Conservation (phyloP, 768 basidiomycete genomes). For the Mycena maculata region DNA sequence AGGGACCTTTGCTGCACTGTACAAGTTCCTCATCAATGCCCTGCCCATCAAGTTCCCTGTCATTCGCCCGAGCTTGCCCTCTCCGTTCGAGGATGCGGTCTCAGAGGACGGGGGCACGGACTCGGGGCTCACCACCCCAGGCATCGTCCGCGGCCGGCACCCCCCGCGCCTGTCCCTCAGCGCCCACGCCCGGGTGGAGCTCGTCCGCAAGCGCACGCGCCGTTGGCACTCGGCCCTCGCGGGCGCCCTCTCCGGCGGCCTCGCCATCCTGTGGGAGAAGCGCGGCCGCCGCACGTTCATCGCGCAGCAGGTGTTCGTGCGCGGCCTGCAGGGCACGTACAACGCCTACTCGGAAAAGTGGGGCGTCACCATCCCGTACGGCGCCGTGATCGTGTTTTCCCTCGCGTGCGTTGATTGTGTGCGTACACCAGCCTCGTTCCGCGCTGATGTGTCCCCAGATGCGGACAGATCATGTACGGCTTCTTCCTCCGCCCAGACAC, state of each 20-base stretch:
- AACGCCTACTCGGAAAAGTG: slow-evolving; percentile 60
- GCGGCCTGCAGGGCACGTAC: slow-evolving; percentile 79
- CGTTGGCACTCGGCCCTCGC: slow-evolving; percentile 87
- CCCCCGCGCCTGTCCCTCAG: slow-evolving; percentile 69
- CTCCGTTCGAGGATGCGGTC: slow-evolving; percentile 44
- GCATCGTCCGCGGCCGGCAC: slow-evolving; percentile 37
- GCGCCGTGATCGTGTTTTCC: slow-evolving; percentile 29
- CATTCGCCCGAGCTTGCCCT: slow-evolving; percentile 42
- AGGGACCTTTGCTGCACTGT: slow-evolving; percentile 83
- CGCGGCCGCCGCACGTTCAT: slow-evolving; percentile 71
- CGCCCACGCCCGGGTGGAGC: slow-evolving; percentile 69
- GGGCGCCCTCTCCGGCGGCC: slow-evolving; percentile 77
- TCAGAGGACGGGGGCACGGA: slow-evolving; percentile 37
- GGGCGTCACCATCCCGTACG: slow-evolving; percentile 30
- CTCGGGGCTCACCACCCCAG: slow-evolving; percentile 29
- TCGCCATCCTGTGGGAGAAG: slow-evolving; percentile 85
- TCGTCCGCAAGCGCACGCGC: slow-evolving; percentile 74
- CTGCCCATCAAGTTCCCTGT: slow-evolving; percentile 77
- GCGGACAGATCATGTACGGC: slow-evolving; percentile 33
- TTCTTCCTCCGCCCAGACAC: slow-evolving; percentile 31
- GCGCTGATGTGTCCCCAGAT: background rate
- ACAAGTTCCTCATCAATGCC: slow-evolving; percentile 83
- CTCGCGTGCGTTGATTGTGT: slow-evolving; percentile 6
- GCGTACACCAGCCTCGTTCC: background rate
- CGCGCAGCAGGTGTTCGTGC: slow-evolving; percentile 90